A percentile compares a stretch with the other conserved stretches of the same genome.
Evolutionary conservation across 1,139 yeast genomes (phyloP).

Genomic region (Kluyveromyces sp.): DNA sequence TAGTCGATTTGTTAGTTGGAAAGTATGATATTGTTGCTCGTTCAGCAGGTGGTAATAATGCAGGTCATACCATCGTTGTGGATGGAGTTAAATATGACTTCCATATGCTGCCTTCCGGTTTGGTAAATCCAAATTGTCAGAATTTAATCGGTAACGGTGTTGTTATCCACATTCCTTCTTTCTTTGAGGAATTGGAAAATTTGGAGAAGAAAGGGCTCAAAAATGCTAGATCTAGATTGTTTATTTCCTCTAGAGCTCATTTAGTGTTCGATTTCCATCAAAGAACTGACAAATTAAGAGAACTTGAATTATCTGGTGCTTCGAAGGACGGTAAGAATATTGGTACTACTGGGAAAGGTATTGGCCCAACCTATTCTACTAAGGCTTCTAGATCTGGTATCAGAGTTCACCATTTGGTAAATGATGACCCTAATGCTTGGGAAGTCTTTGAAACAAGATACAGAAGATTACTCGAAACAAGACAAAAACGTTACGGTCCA

Average conservation of each 20-base stretch:
- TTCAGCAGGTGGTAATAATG: conserved; percentile 98
- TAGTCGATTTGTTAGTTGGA: conserved; percentile 89
- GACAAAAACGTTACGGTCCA: conserved; percentile 86
- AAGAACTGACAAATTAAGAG: conserved; percentile 90
- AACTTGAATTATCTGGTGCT: conserved; percentile 66
- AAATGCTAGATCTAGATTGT: conserved; percentile 69
- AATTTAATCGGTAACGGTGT: conserved; percentile 95
- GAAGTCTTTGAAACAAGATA: conserved; percentile 76
- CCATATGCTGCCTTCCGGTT: conserved; percentile 97
- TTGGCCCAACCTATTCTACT: conserved; percentile 96
- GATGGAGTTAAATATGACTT: conserved; percentile 83
- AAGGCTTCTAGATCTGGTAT: conserved; percentile 96
- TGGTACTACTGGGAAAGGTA: conserved; percentile 99
- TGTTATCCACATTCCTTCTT: conserved; percentile 89
- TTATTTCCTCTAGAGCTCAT: conserved; percentile 89
- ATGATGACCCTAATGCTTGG: conserved; percentile 89
- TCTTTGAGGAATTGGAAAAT: conserved; percentile 77
- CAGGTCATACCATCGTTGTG: conserved; percentile 97
- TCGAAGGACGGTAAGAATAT: conserved; percentile 73
- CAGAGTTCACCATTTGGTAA: conserved; percentile 91
- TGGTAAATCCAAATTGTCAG: conserved; percentile 84
- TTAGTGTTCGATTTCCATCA: conserved; percentile 97
- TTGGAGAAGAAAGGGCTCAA: conserved; percentile 71
- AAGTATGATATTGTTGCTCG: conserved; percentile 94
- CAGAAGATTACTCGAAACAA: conserved; percentile 66